These are phyloP conservation scores for Castanea crenata DNA, from an alignment of 306 rosid species.

Conservation along the genomic window DNA sequence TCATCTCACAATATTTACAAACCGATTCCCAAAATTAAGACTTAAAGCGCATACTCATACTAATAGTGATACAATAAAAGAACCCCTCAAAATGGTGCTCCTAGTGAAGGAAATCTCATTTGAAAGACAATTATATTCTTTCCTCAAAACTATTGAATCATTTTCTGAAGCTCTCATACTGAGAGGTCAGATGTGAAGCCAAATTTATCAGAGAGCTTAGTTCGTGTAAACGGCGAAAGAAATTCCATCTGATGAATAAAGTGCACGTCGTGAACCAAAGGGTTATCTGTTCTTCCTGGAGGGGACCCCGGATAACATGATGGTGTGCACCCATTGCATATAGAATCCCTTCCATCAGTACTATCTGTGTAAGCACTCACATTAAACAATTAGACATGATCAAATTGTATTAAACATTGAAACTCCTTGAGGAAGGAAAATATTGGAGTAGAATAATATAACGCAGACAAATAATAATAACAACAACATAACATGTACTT, in stretches of 20 bases:
- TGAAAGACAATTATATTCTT: not conserved
- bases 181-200: constrained; percentile 51
- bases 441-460: too few species aligned
- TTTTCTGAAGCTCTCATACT: constrained; percentile 24
- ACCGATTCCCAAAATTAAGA: not conserved
- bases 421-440: not conserved
- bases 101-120: not conserved
- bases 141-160: not conserved
- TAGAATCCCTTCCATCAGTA: constrained; percentile 41
- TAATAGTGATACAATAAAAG: constrained; percentile 8
- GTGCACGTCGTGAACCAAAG: constrained; percentile 65
- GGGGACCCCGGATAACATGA: constrained; percentile 71
- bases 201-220: constrained; percentile 51
- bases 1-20: constrained; percentile 35
- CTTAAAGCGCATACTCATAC: not conserved
- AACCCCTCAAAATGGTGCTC: constrained; percentile 7
- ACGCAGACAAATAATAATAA: too few species aligned
- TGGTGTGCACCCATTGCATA: constrained; percentile 52
- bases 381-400: not conserved
- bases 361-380: constrained; percentile 34
- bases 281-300: constrained; percentile 73
- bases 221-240: constrained; percentile 48
- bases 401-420: not conserved
- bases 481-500: not conserved
- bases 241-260: constrained; percentile 74